Percentiles rank a stretch among this genome's conserved stretches.
Evolutionary conservation across 2,329 filamentous ascomycete species (phyloP).

Genomic region (Trichoderma cornu-damae): DNA sequence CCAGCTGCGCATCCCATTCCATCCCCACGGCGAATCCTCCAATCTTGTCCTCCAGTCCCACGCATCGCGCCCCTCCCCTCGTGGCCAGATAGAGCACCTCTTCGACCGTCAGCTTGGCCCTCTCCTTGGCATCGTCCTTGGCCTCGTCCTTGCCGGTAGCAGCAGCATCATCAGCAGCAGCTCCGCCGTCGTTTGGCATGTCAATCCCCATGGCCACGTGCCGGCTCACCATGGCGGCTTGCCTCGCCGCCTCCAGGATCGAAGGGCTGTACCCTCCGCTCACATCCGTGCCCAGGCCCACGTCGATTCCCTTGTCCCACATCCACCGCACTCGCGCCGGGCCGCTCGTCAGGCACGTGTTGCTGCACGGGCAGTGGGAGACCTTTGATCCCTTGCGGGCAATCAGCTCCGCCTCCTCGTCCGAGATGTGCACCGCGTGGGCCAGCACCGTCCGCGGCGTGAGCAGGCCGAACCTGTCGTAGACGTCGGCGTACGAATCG

Average conservation of each 20-base stretch:
- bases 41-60: constrained; percentile 66
- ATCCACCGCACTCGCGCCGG: constrained; percentile 69
- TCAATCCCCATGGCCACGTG: constrained; percentile 55
- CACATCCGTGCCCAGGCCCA: constrained; percentile 88
- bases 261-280: constrained; percentile 80
- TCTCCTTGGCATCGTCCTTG: constrained; percentile 38
- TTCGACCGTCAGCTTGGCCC: constrained; percentile 69
- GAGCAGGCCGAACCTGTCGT: constrained; percentile 67
- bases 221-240: constrained; percentile 73
- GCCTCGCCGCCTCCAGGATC: constrained; percentile 75
- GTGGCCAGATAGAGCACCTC: constrained; percentile 86
- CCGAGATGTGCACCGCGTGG: constrained; percentile 72
- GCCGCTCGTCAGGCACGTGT: constrained; percentile 76
- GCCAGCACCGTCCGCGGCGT: constrained; percentile 72
- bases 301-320: constrained; percentile 66
- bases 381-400: constrained; percentile 59
- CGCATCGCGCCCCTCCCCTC: constrained; percentile 74
- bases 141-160: neutral
- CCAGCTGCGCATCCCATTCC: constrained; percentile 86
- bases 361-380: constrained; percentile 82
- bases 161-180: neutral
- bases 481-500: constrained; percentile 67
- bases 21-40: constrained; percentile 82
- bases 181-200: constrained; percentile 24
- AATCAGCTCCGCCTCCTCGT: constrained; percentile 62